These are phyloP conservation scores for Mycena rosella DNA, from an alignment of 768 basidiomycete species.

Conservation along the genomic window DNA sequence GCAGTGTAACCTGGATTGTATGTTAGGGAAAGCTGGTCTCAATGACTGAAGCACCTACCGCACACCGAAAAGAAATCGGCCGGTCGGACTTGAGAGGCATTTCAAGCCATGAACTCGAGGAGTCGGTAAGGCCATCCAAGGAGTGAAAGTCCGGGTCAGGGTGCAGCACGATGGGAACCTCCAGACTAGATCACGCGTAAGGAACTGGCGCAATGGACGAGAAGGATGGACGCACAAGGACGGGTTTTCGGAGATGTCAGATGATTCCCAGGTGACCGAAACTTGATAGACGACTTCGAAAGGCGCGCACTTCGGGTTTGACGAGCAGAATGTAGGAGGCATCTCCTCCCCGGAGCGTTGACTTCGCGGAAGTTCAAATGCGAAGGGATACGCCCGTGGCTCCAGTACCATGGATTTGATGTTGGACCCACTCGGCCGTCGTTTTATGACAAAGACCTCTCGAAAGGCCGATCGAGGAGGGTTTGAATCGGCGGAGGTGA, in stretches of 20 bases:
- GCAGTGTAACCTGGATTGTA: slow-evolving; percentile 70
- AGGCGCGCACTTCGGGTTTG: slow-evolving; percentile 43
- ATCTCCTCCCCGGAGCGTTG: slow-evolving; percentile 67
- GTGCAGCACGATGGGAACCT: slow-evolving; percentile 73
- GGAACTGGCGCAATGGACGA: slow-evolving; percentile 23
- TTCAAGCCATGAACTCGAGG: slow-evolving; percentile 74
- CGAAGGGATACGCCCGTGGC: slow-evolving; percentile 62
- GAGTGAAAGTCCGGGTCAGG: slow-evolving; percentile 73
- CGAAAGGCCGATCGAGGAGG: slow-evolving; percentile 56
- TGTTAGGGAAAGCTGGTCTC: slow-evolving; percentile 12
- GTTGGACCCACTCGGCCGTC: slow-evolving; percentile 60
- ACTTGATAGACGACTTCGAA: slow-evolving; percentile 68
- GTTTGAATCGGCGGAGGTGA: slow-evolving; percentile 51
- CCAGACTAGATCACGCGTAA: slow-evolving; percentile 58
- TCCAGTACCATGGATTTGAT: slow-evolving; percentile 49
- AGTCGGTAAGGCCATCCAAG: slow-evolving; percentile 57
- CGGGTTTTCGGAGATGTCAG: slow-evolving; percentile 55
- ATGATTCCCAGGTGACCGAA: slow-evolving; percentile 69
- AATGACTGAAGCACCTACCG: slow-evolving; percentile 58
- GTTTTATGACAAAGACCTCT: slow-evolving; percentile 55
- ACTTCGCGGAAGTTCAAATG: slow-evolving; percentile 68
- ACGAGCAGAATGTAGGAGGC: slow-evolving; percentile 68
- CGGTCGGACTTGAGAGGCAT: slow-evolving; percentile 75
- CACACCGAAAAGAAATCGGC: slow-evolving; percentile 73
- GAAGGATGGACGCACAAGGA: slow-evolving; percentile 58